Percentiles rank a stretch among this genome's conserved stretches.
Evolutionary conservation across 805 yeast genomes (phyloP).

Genomic region (Candida morakotiae): DNA sequence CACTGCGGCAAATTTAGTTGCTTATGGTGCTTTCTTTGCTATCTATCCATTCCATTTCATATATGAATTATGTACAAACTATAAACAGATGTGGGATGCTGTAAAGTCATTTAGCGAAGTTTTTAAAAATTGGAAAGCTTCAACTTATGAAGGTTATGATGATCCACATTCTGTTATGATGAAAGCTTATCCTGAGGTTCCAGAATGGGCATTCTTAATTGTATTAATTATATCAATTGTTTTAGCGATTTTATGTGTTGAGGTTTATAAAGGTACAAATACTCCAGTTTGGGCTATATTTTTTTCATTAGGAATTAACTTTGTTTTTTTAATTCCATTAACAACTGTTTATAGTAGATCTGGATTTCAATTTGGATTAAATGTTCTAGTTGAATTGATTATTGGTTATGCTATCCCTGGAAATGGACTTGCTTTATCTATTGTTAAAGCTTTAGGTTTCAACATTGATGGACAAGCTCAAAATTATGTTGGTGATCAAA

Average conservation of each 20-base stretch:
- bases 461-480: conserved; percentile 29
- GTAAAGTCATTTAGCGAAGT: conserved; percentile 7
- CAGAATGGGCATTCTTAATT: conserved; percentile 28
- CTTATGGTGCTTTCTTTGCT: conserved; percentile 25
- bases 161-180: conserved; percentile 29
- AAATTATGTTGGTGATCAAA: conserved; percentile 25
- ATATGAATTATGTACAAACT: conserved; percentile 11
- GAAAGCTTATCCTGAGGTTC: conserved; percentile 31
- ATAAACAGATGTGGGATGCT: conserved; percentile 12
- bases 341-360: conserved; percentile 45
- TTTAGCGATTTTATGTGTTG: conserved; percentile 28
- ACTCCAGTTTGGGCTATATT: conserved; percentile 62
- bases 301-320: conserved; percentile 47
- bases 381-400: conserved; percentile 53
- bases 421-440: conserved; percentile 19
- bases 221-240: conserved; percentile 24
- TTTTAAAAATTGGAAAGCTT: conserved; percentile 10
- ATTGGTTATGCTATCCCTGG: conserved; percentile 24
- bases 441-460: conserved; percentile 21
- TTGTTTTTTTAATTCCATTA: conserved; percentile 49
- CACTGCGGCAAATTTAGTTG: conserved; percentile 24
- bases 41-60: conserved; percentile 21
- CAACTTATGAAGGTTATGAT: conserved; percentile 13
- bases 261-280: conserved; percentile 29
- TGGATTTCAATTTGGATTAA: conserved; percentile 44